Conservation (phyloP, 1,284 basidiomycete genomes). For the Irpex rosettiformis region DNA sequence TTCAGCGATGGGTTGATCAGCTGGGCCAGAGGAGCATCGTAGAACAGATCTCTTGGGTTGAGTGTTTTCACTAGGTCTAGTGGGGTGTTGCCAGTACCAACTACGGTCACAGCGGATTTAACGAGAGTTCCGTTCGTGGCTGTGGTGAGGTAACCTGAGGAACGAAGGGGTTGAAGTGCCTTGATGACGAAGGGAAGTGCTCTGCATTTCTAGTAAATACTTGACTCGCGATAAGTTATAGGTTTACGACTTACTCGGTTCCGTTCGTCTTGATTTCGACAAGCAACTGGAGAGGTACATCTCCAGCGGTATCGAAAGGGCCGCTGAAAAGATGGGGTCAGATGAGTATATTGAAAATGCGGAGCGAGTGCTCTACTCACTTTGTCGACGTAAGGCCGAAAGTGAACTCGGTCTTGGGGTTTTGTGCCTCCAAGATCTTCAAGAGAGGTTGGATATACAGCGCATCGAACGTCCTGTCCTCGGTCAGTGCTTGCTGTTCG, state of each 20-base stretch:
- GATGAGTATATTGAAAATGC: not conserved
- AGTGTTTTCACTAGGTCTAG: slow-evolving; percentile 42
- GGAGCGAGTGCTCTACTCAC: slow-evolving; percentile 27
- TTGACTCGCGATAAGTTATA: not conserved
- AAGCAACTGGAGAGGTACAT: slow-evolving; percentile 41
- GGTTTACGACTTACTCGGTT: slow-evolving; percentile 34
- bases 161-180: slow-evolving; percentile 45
- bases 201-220: slow-evolving; percentile 24
- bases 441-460: slow-evolving; percentile 48
- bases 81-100: slow-evolving; percentile 58
- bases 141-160: slow-evolving; percentile 44
- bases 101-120: slow-evolving; percentile 38
- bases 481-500: slow-evolving; percentile 34
- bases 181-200: slow-evolving; percentile 42
- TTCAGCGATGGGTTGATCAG: slow-evolving; percentile 35
- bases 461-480: slow-evolving; percentile 35
- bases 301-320: slow-evolving; percentile 44
- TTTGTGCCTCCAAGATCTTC: slow-evolving; percentile 38
- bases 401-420: slow-evolving; percentile 40
- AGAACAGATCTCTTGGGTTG: slow-evolving; percentile 47
- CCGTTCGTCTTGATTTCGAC: slow-evolving; percentile 55
- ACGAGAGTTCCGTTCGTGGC: slow-evolving; percentile 39
- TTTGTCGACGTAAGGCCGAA: slow-evolving; percentile 37
- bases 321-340: slow-evolving; percentile 35
- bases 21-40: slow-evolving; percentile 46